These are phyloP conservation scores for Linanthus parryae DNA, from an alignment of 148 eudicot genomes.

Conservation along the genomic window DNA sequence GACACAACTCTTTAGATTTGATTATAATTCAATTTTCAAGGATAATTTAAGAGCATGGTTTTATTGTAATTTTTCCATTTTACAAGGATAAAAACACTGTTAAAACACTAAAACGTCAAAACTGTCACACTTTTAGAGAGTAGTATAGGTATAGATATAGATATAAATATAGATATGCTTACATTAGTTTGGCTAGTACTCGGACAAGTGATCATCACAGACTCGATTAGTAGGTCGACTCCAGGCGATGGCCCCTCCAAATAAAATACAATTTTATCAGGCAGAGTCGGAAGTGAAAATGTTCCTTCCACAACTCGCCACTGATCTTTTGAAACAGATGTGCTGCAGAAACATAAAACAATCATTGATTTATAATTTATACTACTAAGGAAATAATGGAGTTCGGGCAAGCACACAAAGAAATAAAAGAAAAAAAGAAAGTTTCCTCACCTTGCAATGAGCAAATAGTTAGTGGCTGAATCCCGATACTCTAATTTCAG, in stretches of 20 bases:
- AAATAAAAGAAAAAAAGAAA: slow-evolving; percentile 5
- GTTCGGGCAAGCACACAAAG: background rate
- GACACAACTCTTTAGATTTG: too few relatives aligned
- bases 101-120: too few relatives aligned
- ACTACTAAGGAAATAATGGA: background rate
- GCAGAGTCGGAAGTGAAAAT: slow-evolving; percentile 44
- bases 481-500: slow-evolving; percentile 42
- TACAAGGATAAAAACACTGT: too few relatives aligned
- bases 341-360: slow-evolving; percentile 30
- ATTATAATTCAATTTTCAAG: too few relatives aligned
- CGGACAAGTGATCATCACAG: slow-evolving; percentile 45
- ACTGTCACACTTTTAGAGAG: too few relatives aligned
- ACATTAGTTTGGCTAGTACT: slow-evolving; percentile 20
- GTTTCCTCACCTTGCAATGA: slow-evolving; percentile 44
- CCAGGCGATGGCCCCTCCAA: slow-evolving; percentile 87
- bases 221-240: slow-evolving; percentile 56
- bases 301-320: slow-evolving; percentile 73
- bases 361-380: background rate
- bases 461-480: slow-evolving; percentile 37
- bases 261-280: slow-evolving; percentile 51
- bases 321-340: slow-evolving; percentile 31
- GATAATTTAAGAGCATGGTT: too few relatives aligned
- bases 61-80: too few relatives aligned
- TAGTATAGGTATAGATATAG: too few relatives aligned
- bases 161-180: too few relatives aligned